Base-by-base conservation (phyloP, 2,329 filamentous ascomycete genomes). In the Metarhizium humberi region DNA sequence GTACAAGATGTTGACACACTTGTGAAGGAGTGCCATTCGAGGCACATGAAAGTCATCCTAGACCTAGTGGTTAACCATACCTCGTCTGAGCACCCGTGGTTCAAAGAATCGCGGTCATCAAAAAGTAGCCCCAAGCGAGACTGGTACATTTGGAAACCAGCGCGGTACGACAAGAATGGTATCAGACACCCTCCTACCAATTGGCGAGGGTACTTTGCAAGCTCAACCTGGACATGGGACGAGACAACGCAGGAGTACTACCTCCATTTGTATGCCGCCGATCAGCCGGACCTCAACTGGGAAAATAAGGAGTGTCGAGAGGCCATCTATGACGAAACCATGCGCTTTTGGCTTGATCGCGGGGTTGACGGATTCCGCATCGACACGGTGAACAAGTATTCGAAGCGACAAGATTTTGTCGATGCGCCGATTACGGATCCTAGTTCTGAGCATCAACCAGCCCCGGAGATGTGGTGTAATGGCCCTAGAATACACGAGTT, bases 231-330 rank as follows among this genome's bases (percentile, higher is more conserved):
- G 79, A 73, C 74, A 14, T 80, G 73, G 65, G 78, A 81, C 52
- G 75, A 78, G 53, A 57, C 63, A 1, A 76, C 77, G 0, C 67
- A 75, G 42, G 75, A 81, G 57, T 82, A 81, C 57, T 82, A 81
- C 56, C 68, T 82, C 1, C 77, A 79, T 59, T 73, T 91, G 1
- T 92, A 88, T 64, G 80, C 81, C 1, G 75, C 79, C 0, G 81
- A 86, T 50, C 88, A 91, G 64, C 88, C 88, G 0, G 88, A 92
- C 60, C 73, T 92, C 18, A 91, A 91, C 64, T 91, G 87, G 87
- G 85, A 89, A 55, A 85, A 86, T 51, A 75, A 77, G 0, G 78
- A 80, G 2, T 83, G 86, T 7, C 79, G 86, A 6, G 73, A 82
- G 52, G 87, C 83, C 0, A 84, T 90, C 1, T 86, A 89, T 62